Percentiles rank a stretch among this genome's conserved stretches.
phyloP scores from a whole-genome alignment of 2,329 filamentous ascomycete genomes.

The Fusarium circinatum region DNA sequence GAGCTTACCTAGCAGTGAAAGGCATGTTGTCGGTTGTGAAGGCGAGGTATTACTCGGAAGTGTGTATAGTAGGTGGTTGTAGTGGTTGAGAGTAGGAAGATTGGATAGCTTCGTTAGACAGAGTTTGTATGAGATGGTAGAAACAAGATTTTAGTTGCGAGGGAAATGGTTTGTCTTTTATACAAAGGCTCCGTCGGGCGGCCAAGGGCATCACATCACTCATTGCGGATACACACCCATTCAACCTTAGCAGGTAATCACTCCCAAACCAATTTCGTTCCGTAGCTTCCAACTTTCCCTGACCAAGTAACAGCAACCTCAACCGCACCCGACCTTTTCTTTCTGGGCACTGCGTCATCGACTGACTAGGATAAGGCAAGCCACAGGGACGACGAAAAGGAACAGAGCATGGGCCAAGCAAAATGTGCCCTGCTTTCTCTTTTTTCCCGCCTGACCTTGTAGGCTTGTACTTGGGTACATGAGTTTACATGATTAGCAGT shows the following conservation, averaged over 20 bases:
- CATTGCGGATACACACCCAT: constrained; percentile 7
- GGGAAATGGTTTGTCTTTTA: constrained; percentile 41
- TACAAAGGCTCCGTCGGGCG: constrained; percentile 25
- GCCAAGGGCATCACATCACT: constrained; percentile 30
- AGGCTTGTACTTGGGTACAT: neutral
- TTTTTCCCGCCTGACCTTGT: constrained; percentile 22
- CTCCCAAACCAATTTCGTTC: constrained; percentile 23
- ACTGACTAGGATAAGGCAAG: constrained; percentile 36
- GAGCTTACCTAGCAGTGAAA: constrained; percentile 67
- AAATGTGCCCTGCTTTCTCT: constrained; percentile 37
- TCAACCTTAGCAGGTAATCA: neutral
- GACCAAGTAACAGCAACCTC: constrained; percentile 25
- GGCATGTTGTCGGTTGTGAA: constrained; percentile 58
- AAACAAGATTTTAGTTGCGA: neutral
- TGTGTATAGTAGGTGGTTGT: neutral
- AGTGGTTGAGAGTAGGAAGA: constrained; percentile 11
- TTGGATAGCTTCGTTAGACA: constrained; percentile 6
- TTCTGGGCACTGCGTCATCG: constrained; percentile 49
- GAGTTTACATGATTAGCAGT: constrained; percentile 11
- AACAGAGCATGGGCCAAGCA: constrained; percentile 29
- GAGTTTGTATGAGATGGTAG: constrained; percentile 13
- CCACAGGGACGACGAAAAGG: constrained; percentile 30
- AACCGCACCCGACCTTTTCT: constrained; percentile 21
- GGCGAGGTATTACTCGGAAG: constrained; percentile 27
- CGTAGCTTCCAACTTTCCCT: constrained; percentile 37